Conservation (phyloP, 805 yeast genomes). For the Monosporozyma siamensis region DNA sequence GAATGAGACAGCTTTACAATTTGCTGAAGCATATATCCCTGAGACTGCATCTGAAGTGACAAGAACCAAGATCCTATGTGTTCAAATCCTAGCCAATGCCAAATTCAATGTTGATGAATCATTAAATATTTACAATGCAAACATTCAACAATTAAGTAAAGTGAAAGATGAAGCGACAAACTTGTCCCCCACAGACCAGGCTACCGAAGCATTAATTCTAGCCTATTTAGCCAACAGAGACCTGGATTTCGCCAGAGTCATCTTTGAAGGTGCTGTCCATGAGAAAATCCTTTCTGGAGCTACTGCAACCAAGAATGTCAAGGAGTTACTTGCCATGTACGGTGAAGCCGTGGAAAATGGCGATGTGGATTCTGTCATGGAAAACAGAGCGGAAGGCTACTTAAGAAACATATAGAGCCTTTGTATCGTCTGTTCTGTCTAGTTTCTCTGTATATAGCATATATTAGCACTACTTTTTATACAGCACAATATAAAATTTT, state of each 20-base stretch:
- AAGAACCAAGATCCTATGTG: constrained; percentile 32
- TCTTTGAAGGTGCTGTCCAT: constrained; percentile 39
- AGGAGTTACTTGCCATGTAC: constrained; percentile 37
- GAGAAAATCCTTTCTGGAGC: constrained; percentile 34
- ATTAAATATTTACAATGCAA: constrained; percentile 38
- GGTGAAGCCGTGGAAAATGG: constrained; percentile 43
- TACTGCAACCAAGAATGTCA: constrained; percentile 34
- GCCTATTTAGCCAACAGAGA: constrained; percentile 38
- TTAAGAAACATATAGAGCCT: constrained; percentile 2
- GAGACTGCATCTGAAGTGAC: constrained; percentile 17
- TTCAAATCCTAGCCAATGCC: constrained; percentile 35
- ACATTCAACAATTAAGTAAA: constrained; percentile 33
- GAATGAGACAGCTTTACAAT: constrained; percentile 25
- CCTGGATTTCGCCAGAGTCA: constrained; percentile 44
- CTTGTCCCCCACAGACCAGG: constrained; percentile 35
- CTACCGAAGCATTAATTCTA: constrained; percentile 41
- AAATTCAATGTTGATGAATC: constrained; percentile 33
- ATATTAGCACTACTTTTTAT: too few relatives aligned
- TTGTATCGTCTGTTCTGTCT: too few relatives aligned
- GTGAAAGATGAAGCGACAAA: constrained; percentile 20
- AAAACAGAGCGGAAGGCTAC: not conserved
- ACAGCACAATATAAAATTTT: constrained; percentile 1
- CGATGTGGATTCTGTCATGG: constrained; percentile 22
- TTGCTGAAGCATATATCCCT: constrained; percentile 34
- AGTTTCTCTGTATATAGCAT: too few relatives aligned